Evolutionary conservation across 352 stramenopile species (phyloP).

Genomic region (Globisporangium middletonii): DNA sequence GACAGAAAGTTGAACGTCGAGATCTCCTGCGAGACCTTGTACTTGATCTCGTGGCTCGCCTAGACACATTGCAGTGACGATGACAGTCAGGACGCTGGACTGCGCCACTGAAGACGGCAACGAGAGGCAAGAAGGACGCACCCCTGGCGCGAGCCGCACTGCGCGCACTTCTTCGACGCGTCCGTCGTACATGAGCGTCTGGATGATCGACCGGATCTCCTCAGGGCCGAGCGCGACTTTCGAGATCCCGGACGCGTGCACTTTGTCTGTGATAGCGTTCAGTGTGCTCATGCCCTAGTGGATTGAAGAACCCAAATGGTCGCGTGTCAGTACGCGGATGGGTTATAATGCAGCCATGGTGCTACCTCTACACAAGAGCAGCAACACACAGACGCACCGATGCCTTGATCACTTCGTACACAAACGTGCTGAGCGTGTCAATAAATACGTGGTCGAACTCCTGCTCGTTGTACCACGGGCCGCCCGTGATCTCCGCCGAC

Average conservation of each 20-base stretch:
- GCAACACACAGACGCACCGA: slow-evolving; percentile 20
- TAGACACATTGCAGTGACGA: slow-evolving; percentile 15
- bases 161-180: slow-evolving; percentile 87
- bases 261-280: slow-evolving; percentile 86
- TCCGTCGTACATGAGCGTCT: slow-evolving; percentile 91
- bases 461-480: slow-evolving; percentile 99
- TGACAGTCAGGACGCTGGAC: neutral
- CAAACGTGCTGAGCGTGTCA: slow-evolving; percentile 93
- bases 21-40: slow-evolving; percentile 85
- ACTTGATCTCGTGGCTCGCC: slow-evolving; percentile 74
- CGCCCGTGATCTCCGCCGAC: slow-evolving; percentile 97
- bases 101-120: neutral
- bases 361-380: neutral
- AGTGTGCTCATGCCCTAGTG: slow-evolving; percentile 73
- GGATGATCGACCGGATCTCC: slow-evolving; percentile 90
- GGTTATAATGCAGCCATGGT: neutral
- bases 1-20: slow-evolving; percentile 87
- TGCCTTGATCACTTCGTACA: slow-evolving; percentile 89
- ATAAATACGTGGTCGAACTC: slow-evolving; percentile 99
- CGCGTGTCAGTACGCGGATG: neutral
- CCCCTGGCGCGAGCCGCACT: slow-evolving; percentile 66
- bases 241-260: slow-evolving; percentile 85
- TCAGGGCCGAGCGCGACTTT: slow-evolving; percentile 89
- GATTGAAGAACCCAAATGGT: neutral
- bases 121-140: slow-evolving; percentile 20